Evolutionary conservation across 768 basidiomycete genomes (phyloP).

Genomic region (Phaeotremella skinneri): DNA sequence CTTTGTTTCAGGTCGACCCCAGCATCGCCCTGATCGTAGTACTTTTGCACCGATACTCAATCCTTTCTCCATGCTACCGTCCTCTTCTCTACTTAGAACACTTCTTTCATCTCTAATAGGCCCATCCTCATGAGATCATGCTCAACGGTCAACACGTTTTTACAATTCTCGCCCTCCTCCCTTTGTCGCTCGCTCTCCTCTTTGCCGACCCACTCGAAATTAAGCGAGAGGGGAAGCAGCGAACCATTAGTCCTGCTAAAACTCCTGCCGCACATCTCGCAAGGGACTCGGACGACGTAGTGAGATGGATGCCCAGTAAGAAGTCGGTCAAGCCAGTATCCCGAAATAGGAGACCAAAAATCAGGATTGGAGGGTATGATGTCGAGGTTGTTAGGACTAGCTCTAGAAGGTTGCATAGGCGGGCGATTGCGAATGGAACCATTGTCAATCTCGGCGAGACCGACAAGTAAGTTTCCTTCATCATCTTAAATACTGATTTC

Average conservation of each 20-base stretch:
- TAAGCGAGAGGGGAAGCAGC: background rate
- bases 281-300: background rate
- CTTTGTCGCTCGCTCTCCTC: constrained; percentile 12
- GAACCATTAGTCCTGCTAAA: background rate
- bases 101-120: background rate
- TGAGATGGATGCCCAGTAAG: background rate
- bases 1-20: background rate
- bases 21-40: background rate
- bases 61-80: too few species aligned
- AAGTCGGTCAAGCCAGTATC: background rate
- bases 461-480: constrained; percentile 16
- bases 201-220: background rate
- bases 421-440: constrained; percentile 14
- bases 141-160: constrained; percentile 12
- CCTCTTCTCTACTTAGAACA: background rate
- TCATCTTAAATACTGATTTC: background rate
- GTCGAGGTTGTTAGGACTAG: constrained; percentile 9
- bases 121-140: constrained; percentile 2
- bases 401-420: background rate
- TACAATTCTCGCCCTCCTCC: constrained; percentile 18
- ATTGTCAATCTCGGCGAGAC: constrained; percentile 13
- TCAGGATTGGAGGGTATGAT: constrained; percentile 10
- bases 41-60: too few species aligned
- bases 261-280: background rate
- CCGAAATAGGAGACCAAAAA: background rate